Evolutionary conservation across 352 stramenopile genomes (phyloP), one percentile per base, ranked within the genome.

Genomic region (Globisporangium rhizosaccharum): DNA sequence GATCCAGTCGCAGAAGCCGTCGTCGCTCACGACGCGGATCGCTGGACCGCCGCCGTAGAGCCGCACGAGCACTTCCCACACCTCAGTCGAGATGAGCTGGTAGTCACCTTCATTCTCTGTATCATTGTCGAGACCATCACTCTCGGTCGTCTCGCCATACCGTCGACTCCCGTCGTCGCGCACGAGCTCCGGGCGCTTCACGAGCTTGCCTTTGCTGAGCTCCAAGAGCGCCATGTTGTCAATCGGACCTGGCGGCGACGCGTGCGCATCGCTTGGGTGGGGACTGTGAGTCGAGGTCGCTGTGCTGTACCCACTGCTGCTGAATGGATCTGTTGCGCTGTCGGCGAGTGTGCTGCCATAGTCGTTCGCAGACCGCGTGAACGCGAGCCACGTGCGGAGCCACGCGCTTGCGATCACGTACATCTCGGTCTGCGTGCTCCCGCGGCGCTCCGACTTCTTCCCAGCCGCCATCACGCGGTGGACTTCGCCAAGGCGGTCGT

Each of bases 61-160:
- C 20, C 81, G 72, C 39, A 79, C 69, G 36, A 90, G 75, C 51
- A 89, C 82, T 20, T 90, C 79, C 75, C 75, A 92, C 0, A 92
- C 73, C 47, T 92, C 82, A 2, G 71, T 53, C 12, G 82, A 73
- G 33, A 92, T 67, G 25, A 88, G 59, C 58, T 91, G 81, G 53
- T 73, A 91, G 59, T 87, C 81, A 1, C 71, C 60, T 0, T 63
- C 54, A 20, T 64, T 55, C 20, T 79, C 70, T 0, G 12, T 10
- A 33, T 48, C 57, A 12, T 58, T 45, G 26, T 58, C 51, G 5
- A 46, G 14, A 46, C 41, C 18, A 14, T 39, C 53, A 33, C 20
- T 57, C 41, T 12, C 44, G 53, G 36, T 67, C 56, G 36, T 65
- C 33, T 39, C 33, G 33, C 33, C 15, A 8, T 51, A 46, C 18